These are phyloP conservation scores for Leccinum fibrillosum DNA, from an alignment of 768 basidiomycete genomes.

Conservation along the genomic window DNA sequence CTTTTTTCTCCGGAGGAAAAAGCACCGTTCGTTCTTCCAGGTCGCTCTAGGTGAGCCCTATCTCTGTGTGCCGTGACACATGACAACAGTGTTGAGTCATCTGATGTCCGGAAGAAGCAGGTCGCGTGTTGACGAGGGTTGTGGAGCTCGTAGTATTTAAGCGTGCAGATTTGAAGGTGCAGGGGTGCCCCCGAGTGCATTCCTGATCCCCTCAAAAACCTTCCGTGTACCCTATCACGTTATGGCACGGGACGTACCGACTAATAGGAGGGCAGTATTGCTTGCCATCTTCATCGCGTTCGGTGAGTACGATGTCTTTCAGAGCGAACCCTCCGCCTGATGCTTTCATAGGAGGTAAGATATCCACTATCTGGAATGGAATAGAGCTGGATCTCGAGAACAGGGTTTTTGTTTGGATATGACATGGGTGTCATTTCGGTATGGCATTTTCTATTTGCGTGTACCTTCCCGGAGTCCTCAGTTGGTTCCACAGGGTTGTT, in stretches of 20 bases:
- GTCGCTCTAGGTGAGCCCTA: neutral
- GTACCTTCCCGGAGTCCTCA: conserved; percentile 2
- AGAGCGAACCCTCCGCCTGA: neutral
- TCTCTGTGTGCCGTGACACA: conserved; percentile 6
- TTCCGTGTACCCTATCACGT: neutral
- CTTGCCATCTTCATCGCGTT: conserved; percentile 73
- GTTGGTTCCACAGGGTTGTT: conserved; percentile 50
- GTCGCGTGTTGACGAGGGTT: neutral
- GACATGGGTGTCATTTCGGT: conserved; percentile 79
- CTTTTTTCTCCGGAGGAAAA: neutral
- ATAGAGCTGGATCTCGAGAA: neutral
- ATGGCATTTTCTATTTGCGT: conserved; percentile 14
- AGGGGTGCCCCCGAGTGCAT: neutral
- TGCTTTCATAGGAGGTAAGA: conserved; percentile 19
- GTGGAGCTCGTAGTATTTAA: conserved; percentile 10
- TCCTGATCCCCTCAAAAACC: neutral
- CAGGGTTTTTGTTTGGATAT: conserved; percentile 68
- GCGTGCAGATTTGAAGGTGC: neutral
- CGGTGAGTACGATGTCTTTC: conserved; percentile 39
- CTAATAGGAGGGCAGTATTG: conserved; percentile 60
- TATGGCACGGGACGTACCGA: conserved; percentile 47
- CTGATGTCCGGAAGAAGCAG: conserved; percentile 10
- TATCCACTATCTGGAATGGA: neutral
- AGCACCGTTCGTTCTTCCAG: neutral
- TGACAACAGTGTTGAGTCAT: conserved; percentile 10